Percentiles rank a stretch among this genome's conserved stretches.
Conservation (phyloP, 768 basidiomycete genomes). For the Lactifluus pinguis region DNA sequence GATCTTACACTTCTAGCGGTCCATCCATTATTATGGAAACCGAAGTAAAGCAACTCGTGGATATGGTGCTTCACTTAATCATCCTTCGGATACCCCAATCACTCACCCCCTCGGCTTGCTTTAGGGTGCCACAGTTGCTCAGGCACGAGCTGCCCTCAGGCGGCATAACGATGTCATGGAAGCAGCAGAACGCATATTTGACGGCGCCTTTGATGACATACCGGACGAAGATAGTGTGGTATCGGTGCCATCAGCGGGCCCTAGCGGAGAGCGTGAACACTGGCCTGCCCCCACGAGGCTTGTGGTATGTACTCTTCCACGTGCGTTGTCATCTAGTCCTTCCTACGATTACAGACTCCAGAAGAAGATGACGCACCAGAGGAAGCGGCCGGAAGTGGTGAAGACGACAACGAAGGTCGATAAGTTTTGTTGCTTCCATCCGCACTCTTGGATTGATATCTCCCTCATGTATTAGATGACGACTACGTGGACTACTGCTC, state of each 20-base stretch:
- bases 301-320: slow-evolving; percentile 7
- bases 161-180: slow-evolving; percentile 86
- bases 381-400: slow-evolving; percentile 37
- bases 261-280: slow-evolving; percentile 2
- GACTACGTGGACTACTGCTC: slow-evolving; percentile 78
- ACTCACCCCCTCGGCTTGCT: background rate
- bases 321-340: background rate
- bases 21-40: slow-evolving; percentile 28
- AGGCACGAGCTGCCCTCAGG: slow-evolving; percentile 76
- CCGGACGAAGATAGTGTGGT: slow-evolving; percentile 40
- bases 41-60: slow-evolving; percentile 29
- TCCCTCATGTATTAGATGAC: slow-evolving; percentile 28
- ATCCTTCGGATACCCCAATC: background rate
- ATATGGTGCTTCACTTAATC: slow-evolving; percentile 24
- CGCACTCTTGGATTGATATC: background rate
- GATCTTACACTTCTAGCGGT: background rate
- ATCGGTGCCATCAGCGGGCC: slow-evolving; percentile 14
- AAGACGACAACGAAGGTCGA: slow-evolving; percentile 45
- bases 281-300: slow-evolving; percentile 2
- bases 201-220: slow-evolving; percentile 77
- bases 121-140: slow-evolving; percentile 73
- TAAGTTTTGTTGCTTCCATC: background rate
- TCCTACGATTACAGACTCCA: slow-evolving; percentile 39
- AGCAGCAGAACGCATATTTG: slow-evolving; percentile 79
- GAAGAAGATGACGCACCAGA: slow-evolving; percentile 47